Base-by-base conservation (phyloP, 2,329 filamentous ascomycete species). In the Beauveria sp. region DNA sequence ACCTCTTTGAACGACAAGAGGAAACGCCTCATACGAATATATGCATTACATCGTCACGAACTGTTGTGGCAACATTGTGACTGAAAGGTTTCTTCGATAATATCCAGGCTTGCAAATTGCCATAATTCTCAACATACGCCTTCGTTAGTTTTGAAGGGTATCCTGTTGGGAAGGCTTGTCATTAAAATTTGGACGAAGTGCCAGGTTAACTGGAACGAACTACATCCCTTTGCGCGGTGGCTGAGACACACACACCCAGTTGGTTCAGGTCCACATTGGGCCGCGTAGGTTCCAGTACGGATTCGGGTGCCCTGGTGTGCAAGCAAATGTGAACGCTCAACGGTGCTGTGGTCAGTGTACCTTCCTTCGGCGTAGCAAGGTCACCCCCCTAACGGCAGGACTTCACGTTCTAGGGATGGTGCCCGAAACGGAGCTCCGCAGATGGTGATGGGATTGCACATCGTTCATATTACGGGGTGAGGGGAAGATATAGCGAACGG, bases 401-500 rank as follows among this genome's bases (percentile, higher is more conserved):
- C 49, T n/a, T 48, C 50, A 46, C 58, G 50, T 18, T 46, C 28
- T 53, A 60, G 58, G 50, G 20, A 48, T 40, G 58, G 50, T 46
- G 28, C 49, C 58, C 58, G 58, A 60, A 53, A 60, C 26, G 40
- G 49, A 60, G 58, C 49, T 60, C 57, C 40, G 40, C 49, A 34
- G 24, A 46, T 59, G 46, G 38, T 52, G 24, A 52, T 43, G 38
- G 40, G 48, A 5, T 51, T 45, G 46, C 10, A 38, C 40, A 60
- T 60, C 54, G 34, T 57, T 38, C 22, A 48, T 38, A 20, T 12
- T 46, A 5, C 14, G 18, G 20, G 46, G 34, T 9, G 22, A 26
- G 31, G 56, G 16, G 5, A 49, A 18, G 56, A 52, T 18, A 46
- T 48, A 53, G 16, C n/a, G 16, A 20, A 46, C 8, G 40, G 50